phyloP scores from a whole-genome alignment of 23 red algal genomes.

The Gracilaria gracilis region DNA sequence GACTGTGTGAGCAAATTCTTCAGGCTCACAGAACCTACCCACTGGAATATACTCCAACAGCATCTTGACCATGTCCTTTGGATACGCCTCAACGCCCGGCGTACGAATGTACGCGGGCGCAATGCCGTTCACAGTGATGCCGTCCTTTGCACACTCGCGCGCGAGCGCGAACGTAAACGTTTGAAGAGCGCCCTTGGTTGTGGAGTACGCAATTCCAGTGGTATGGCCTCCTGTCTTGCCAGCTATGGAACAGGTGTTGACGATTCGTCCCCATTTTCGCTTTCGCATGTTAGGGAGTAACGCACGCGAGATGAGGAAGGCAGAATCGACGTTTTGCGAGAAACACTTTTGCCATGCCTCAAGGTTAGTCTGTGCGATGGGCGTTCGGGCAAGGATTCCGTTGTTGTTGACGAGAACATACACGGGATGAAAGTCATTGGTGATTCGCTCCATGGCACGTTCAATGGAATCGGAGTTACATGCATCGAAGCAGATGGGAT shows the following conservation, averaged over 20 bases:
- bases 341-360: constrained; percentile 92
- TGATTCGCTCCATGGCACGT: constrained; percentile 80
- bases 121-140: constrained; percentile 97
- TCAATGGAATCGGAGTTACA: constrained; percentile 84
- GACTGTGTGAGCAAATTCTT: constrained; percentile 94
- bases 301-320: constrained; percentile 88
- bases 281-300: constrained; percentile 89
- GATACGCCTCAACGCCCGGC: constrained; percentile 88
- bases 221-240: constrained; percentile 98
- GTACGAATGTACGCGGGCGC: constrained; percentile 94
- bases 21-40: constrained; percentile 95
- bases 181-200: constrained; percentile 96
- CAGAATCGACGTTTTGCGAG: constrained; percentile 94
- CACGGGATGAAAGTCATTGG: constrained; percentile 85
- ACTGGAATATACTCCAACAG: constrained; percentile 95
- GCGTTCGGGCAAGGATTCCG: constrained; percentile 82
- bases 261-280: constrained; percentile 92
- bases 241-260: constrained; percentile 97
- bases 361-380: constrained; percentile 66
- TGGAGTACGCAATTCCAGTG: constrained; percentile 93
- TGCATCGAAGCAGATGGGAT: constrained; percentile 97
- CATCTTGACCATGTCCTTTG: constrained; percentile 93
- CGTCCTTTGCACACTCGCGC: constrained; percentile 91
- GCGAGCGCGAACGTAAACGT: constrained; percentile 96
- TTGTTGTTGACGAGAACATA: constrained; percentile 97